phyloP scores from a whole-genome alignment of 2,329 filamentous ascomycete species.

The Parafenestella ontariensis region DNA sequence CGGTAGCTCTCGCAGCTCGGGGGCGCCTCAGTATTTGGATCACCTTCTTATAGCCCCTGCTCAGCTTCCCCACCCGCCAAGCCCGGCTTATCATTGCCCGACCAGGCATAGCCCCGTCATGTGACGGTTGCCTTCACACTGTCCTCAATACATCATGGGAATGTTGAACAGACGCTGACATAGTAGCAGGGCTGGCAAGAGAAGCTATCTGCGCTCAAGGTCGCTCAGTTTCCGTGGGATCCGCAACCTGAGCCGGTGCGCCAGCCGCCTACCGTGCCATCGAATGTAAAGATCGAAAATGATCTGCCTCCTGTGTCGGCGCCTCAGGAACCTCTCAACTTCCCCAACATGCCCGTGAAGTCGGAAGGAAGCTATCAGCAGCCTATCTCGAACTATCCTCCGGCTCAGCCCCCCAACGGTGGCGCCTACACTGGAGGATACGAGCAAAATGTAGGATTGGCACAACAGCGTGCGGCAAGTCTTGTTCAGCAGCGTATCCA shows the following conservation, averaged over 20 bases:
- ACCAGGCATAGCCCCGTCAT: conserved; percentile 45
- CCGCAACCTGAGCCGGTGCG: conserved; percentile 67
- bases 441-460: conserved; percentile 53
- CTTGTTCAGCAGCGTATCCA: conserved; percentile 52
- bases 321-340: conserved; percentile 39
- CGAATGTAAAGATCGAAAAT: conserved; percentile 48
- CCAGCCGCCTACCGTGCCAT: conserved; percentile 51
- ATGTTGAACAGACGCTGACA: conserved; percentile 25
- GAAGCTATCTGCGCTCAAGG: conserved; percentile 82
- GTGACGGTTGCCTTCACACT: conserved; percentile 33
- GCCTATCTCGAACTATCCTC: conserved; percentile 37
- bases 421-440: conserved; percentile 40
- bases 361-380: conserved; percentile 52
- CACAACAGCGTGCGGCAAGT: conserved; percentile 62
- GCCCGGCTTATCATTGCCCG: conserved; percentile 40
- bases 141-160: conserved; percentile 1
- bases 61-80: conserved; percentile 47
- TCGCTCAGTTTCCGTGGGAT: conserved; percentile 95
- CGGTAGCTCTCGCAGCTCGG: conserved; percentile 45
- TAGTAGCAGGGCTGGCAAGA: conserved; percentile 83
- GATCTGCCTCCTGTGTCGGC: conserved; percentile 41
- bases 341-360: conserved; percentile 57
- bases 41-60: conserved; percentile 56
- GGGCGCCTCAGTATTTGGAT: conserved; percentile 55
- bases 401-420: conserved; percentile 42